Base-by-base conservation (phyloP, 2,329 filamentous ascomycete species). In the Neofusicoccum umdonicola region DNA sequence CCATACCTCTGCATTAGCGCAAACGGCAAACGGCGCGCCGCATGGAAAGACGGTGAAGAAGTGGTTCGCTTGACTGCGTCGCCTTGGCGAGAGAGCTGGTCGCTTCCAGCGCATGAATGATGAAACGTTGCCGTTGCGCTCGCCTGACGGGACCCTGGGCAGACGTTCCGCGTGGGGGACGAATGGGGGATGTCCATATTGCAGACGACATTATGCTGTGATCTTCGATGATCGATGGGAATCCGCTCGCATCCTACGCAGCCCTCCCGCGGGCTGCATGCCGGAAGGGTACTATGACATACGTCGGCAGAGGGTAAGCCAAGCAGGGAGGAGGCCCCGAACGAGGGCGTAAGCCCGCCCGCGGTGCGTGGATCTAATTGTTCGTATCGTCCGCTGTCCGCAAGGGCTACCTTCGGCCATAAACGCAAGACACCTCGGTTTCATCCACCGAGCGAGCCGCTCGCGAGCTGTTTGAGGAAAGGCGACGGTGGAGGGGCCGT, bases 141-240 rank as follows among this genome's bases (percentile, higher is more conserved):
- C 48, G 62, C 62, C 62, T 64, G 62, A 42, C 50, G 44, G 62
- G 41, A 64, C 42, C 62, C 62, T 45, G 42, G 62, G 31, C 48
- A 37, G 41, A 42, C 62, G n/a, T 64, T 47, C 62, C 51, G 62
- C 62, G 62, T 57, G 62, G 62, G 62, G 62, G 62, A 48, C 50
- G 50, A 47, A 44, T 51, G 63, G 54, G 54, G 54, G 63, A 60
- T 64, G 52, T 31, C 45, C 62, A 64, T 60, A 64, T 52, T 60
- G 54, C 44, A 58, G 52, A 51, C 45, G 45, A 51, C 39, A 51
- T 64, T 64, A 60, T 64, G 63, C 54, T 51, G 52, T 51, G 63
- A 64, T 64, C 52, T 64, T 64, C 63, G 63, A 60, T 64, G 63
- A 64, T 64, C 63, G 63, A 60, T 58, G 63, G 44, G 37, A 60